Evolutionary conservation across 2,329 filamentous ascomycete genomes (phyloP), one percentile per base, ranked within the genome.

Genomic region (Penicillium sp.): DNA sequence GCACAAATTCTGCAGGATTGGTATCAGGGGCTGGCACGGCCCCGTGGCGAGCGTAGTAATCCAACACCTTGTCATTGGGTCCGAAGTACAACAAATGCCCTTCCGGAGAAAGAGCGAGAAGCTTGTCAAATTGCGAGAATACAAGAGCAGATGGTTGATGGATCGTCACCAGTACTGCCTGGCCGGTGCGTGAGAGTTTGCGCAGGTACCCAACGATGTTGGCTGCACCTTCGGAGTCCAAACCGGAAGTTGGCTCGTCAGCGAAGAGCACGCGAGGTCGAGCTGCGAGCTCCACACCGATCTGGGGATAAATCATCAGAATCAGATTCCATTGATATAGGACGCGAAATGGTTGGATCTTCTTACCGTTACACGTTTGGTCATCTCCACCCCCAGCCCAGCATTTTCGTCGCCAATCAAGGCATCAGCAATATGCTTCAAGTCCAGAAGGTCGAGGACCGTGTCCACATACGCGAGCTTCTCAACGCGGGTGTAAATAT

Each of bases 321-420:
- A n/a, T n/a, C n/a, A n/a, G n/a, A n/a, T n/a, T n/a, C n/a, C n/a
- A n/a, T n/a, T n/a, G n/a, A n/a, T n/a, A n/a, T n/a, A n/a, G n/a
- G n/a, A n/a, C n/a, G n/a, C n/a, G n/a, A n/a, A n/a, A n/a, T n/a
- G n/a, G n/a, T n/a, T n/a, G n/a, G n/a, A n/a, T n/a, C n/a, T n/a
- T n/a, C n/a, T n/a, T n/a, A n/a, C n/a, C 14, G 54, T 56, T 14
- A 56, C 40, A 16, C 54, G 54, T 39, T 56, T 56, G n/a, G 49
- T 48, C 40, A 52, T 49, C 16, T 56, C 54, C 26, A 56, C 49
- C 52, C 83, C 83, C 49, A 48, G 37, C 54, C 54, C 3, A 44
- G 14, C 9, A 31, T 92, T 92, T 1, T 90, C 90, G 24, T 91
- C 48, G 11, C 54, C 54, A 2, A 56, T 29, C 10, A 52, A 28